Percentiles rank a stretch among this genome's conserved stretches.
These are phyloP conservation scores for Pichia rugopelliculosa DNA, from an alignment of 805 yeast species.

Conservation along the genomic window DNA sequence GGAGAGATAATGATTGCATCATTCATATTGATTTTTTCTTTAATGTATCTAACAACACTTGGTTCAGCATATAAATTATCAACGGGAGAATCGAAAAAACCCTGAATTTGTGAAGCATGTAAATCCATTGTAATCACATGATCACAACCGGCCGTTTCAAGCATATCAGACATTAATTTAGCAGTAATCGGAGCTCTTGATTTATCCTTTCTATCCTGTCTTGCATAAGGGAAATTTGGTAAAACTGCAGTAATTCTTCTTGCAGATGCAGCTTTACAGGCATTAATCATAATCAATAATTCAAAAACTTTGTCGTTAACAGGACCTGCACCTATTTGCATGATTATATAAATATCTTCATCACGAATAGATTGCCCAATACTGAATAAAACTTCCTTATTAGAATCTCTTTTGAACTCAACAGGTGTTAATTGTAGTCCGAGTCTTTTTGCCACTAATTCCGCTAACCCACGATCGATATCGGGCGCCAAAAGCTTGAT, in stretches of 20 bases:
- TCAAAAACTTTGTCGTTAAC: conserved; percentile 73
- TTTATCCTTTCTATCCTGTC: conserved; percentile 83
- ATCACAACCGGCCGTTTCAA: conserved; percentile 78
- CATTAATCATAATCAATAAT: conserved; percentile 68
- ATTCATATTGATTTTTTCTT: conserved; percentile 48
- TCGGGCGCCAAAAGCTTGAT: conserved; percentile 64
- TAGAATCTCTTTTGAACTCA: conserved; percentile 57
- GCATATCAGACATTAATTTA: conserved; percentile 73
- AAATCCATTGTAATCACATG: conserved; percentile 84
- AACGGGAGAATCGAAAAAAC: conserved; percentile 76
- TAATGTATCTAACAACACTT: conserved; percentile 65
- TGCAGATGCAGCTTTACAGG: conserved; percentile 78
- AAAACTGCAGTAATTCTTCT: conserved; percentile 76
- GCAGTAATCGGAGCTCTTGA: conserved; percentile 83
- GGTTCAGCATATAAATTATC: conserved; percentile 84
- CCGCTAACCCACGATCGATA: conserved; percentile 61
- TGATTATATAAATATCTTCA: conserved; percentile 72
- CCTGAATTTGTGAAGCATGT: conserved; percentile 87
- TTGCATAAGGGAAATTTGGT: conserved; percentile 82
- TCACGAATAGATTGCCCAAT: conserved; percentile 80
- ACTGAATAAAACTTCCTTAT: conserved; percentile 68
- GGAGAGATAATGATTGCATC: conserved; percentile 77
- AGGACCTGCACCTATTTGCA: conserved; percentile 73
- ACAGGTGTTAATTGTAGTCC: conserved; percentile 57
- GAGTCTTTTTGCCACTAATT: conserved; percentile 51